Conservation (phyloP, 2,329 filamentous ascomycete species). For the Ramularia collo-cygni region DNA sequence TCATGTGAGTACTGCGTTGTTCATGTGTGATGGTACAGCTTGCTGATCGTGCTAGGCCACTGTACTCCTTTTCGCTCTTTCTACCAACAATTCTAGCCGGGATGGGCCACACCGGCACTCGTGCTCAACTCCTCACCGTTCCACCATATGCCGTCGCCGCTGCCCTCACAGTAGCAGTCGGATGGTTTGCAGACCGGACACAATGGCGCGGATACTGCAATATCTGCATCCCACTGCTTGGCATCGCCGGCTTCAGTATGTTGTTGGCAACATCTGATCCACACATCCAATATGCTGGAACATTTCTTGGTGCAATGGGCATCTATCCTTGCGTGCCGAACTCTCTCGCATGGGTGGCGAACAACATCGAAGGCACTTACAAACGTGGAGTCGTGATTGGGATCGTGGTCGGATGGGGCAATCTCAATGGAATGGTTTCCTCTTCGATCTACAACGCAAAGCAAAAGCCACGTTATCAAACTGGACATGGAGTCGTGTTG, state of each 20-base stretch:
- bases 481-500: slow-evolving; percentile 69
- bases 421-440: slow-evolving; percentile 78
- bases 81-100: slow-evolving; percentile 69
- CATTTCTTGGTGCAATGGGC: slow-evolving; percentile 15
- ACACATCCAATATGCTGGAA: slow-evolving; percentile 69
- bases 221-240: slow-evolving; percentile 61
- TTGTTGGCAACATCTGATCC: slow-evolving; percentile 59
- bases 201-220: slow-evolving; percentile 72
- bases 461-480: slow-evolving; percentile 16
- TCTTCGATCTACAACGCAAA: slow-evolving; percentile 64
- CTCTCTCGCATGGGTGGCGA: slow-evolving; percentile 79
- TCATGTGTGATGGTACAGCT: no score
- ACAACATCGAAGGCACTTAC: slow-evolving; percentile 84
- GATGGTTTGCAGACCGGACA: slow-evolving; percentile 70
- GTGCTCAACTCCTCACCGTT: slow-evolving; percentile 48
- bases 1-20: no score
- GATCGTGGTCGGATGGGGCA: slow-evolving; percentile 81
- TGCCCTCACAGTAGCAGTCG: slow-evolving; percentile 59
- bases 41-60: no score
- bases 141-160: slow-evolving; percentile 69
- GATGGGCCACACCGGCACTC: slow-evolving; percentile 31
- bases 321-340: slow-evolving; percentile 53
- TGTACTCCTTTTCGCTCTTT: slow-evolving; percentile 28
- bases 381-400: slow-evolving; percentile 83
- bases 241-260: slow-evolving; percentile 74